These are phyloP conservation scores for Fusarium buharicum DNA, from an alignment of 2,329 filamentous ascomycete species.

Conservation along the genomic window DNA sequence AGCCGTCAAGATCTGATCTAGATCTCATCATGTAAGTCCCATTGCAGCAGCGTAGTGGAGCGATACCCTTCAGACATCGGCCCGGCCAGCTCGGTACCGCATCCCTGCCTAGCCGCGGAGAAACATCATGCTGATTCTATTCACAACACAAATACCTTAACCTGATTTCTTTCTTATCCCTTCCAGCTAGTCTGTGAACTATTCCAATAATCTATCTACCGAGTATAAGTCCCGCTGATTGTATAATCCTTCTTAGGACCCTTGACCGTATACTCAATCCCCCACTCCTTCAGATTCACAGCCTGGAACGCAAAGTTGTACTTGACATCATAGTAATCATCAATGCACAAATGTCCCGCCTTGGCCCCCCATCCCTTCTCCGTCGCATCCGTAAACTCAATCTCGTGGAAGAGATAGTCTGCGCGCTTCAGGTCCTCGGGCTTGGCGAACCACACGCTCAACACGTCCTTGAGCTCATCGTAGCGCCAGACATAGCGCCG, in stretches of 20 bases:
- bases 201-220: conserved; percentile 41
- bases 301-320: conserved; percentile 74
- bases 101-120: too few relatives aligned
- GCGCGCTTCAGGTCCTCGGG: conserved; percentile 69
- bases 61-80: too few relatives aligned
- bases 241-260: conserved; percentile 81
- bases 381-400: conserved; percentile 65
- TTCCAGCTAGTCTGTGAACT: background rate
- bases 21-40: too few relatives aligned
- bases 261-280: conserved; percentile 71
- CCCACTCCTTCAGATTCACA: conserved; percentile 67
- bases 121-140: too few relatives aligned
- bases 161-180: background rate
- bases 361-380: conserved; percentile 68
- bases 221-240: conserved; percentile 64
- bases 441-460: conserved; percentile 80
- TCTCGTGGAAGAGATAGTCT: conserved; percentile 79
- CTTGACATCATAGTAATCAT: conserved; percentile 76
- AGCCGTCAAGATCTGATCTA: too few relatives aligned
- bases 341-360: conserved; percentile 75
- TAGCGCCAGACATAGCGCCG: conserved; percentile 80
- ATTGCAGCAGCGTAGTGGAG: too few relatives aligned
- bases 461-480: conserved; percentile 64
- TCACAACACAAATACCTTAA: too few relatives aligned
- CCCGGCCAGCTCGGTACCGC: too few relatives aligned